Evolutionary conservation across 495 filamentous ascomycete species (phyloP).

Genomic region (Neurospora sp.): DNA sequence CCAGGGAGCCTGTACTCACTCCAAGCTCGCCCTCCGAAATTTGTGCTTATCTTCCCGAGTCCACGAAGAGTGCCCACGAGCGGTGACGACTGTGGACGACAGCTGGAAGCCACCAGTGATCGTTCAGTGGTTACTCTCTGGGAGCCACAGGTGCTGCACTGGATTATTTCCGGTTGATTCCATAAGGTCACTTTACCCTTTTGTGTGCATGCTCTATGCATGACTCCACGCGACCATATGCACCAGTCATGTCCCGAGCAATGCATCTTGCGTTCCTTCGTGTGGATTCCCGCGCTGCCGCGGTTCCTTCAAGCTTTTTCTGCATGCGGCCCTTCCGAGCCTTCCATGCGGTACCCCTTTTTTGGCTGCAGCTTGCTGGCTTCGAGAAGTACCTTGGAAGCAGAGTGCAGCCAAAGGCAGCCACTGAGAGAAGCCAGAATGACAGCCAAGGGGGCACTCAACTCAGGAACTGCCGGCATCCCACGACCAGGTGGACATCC

Average conservation of each 20-base stretch:
- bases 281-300: neutral
- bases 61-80: neutral
- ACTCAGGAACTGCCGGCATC: neutral
- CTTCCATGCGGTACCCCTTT: conserved; percentile 7
- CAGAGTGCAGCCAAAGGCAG: neutral
- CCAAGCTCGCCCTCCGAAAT: neutral
- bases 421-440: neutral
- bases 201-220: neutral
- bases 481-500: neutral
- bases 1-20: neutral
- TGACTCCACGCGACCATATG: neutral
- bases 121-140: neutral
- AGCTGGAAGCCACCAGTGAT: neutral
- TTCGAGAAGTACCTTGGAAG: neutral
- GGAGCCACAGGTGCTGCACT: neutral
- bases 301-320: neutral
- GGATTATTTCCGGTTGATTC: neutral
- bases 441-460: neutral
- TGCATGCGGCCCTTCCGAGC: conserved; percentile 11
- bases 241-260: neutral
- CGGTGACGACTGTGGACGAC: neutral
- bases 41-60: neutral
- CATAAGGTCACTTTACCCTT: neutral
- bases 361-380: neutral
- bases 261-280: neutral